Conservation (phyloP, 306 rosid species). For the Begonia loranthoides region DNA sequence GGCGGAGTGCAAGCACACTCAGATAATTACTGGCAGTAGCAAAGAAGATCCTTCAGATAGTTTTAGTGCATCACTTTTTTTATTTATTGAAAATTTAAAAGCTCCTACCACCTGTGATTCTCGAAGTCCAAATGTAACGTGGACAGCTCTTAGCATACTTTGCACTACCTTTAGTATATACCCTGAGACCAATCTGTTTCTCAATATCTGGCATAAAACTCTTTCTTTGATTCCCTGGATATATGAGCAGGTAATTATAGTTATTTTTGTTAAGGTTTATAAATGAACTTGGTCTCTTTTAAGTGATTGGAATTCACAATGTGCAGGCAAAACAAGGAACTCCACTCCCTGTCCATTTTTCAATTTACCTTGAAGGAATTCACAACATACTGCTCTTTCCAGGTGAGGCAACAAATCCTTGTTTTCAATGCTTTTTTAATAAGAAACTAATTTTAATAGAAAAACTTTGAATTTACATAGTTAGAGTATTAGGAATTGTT, state of each 20-base stretch:
- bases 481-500: no score
- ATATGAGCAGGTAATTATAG: slow-evolving; percentile 52
- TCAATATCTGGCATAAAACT: slow-evolving; percentile 57
- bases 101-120: slow-evolving; percentile 32
- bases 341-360: slow-evolving; percentile 30
- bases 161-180: slow-evolving; percentile 53
- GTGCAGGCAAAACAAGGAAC: slow-evolving; percentile 54
- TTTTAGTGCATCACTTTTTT: slow-evolving; percentile 46
- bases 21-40: slow-evolving; percentile 27
- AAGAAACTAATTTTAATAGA: no score
- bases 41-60: slow-evolving; percentile 45
- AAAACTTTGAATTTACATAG: no score
- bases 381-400: slow-evolving; percentile 56
- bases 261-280: slow-evolving; percentile 15
- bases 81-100: slow-evolving; percentile 35
- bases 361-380: slow-evolving; percentile 75
- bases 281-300: slow-evolving; percentile 8
- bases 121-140: slow-evolving; percentile 42
- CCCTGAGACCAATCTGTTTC: slow-evolving; percentile 53
- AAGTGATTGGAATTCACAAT: slow-evolving; percentile 14
- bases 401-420: slow-evolving; percentile 35
- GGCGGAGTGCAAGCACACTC: slow-evolving; percentile 26
- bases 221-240: slow-evolving; percentile 77
- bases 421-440: no score
- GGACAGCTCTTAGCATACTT: slow-evolving; percentile 75